Evolutionary conservation across 805 yeast genomes (phyloP).

Genomic region (Kuraishia borneana): DNA sequence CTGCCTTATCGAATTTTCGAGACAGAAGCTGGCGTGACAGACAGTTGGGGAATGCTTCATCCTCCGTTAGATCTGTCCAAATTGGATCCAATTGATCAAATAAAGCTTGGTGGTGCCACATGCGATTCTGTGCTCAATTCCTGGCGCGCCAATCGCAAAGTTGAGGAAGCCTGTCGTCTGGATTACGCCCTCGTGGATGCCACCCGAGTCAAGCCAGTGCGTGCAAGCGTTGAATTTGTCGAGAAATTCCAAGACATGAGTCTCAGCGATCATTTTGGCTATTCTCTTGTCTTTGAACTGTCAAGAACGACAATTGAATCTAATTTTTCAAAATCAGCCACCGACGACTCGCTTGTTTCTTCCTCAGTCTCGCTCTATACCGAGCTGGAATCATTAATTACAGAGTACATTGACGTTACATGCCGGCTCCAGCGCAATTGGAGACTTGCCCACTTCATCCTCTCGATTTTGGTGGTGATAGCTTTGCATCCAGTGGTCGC

Average conservation of each 20-base stretch:
- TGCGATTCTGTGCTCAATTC: constrained; percentile 84
- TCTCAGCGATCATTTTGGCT: constrained; percentile 90
- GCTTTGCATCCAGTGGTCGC: constrained; percentile 44
- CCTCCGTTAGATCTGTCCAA: constrained; percentile 28
- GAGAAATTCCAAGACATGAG: constrained; percentile 57
- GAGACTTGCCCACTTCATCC: constrained; percentile 54
- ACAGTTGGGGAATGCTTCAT: constrained; percentile 71
- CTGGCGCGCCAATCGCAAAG: constrained; percentile 53
- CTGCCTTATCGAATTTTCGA: constrained; percentile 71
- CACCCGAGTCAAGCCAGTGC: constrained; percentile 34
- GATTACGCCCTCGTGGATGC: constrained; percentile 82
- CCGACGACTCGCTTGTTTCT: not conserved
- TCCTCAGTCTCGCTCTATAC: constrained; percentile 23
- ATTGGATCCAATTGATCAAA: constrained; percentile 49
- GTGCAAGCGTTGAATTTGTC: constrained; percentile 67
- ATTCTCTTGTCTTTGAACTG: constrained; percentile 31
- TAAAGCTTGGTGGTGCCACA: constrained; percentile 69
- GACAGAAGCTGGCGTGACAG: constrained; percentile 53
- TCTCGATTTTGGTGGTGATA: constrained; percentile 39
- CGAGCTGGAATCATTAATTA: constrained; percentile 36
- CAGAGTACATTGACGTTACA: constrained; percentile 36
- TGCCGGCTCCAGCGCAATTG: constrained; percentile 44
- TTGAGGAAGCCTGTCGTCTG: constrained; percentile 71
- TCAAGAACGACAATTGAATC: constrained; percentile 5
- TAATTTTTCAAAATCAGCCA: not conserved